Conservation (phyloP, 257 asterid genomes). For the Plantago major region DNA sequence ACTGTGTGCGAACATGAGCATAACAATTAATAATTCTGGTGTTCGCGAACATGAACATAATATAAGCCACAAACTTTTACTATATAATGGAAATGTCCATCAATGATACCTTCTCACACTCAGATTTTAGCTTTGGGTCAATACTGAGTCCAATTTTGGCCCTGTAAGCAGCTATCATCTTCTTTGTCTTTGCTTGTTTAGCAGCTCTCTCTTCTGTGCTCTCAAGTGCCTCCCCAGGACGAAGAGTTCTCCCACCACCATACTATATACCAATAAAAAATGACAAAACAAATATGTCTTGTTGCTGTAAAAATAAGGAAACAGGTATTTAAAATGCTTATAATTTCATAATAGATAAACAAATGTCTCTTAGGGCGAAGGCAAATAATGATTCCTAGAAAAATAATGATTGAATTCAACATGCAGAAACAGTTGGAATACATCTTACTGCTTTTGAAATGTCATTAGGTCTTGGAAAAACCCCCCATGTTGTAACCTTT, state of each 20-base stretch:
- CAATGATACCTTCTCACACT: slow-evolving; percentile 61
- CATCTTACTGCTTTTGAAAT: slow-evolving; percentile 72
- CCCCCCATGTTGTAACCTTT: slow-evolving; percentile 97
- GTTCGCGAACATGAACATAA: not conserved
- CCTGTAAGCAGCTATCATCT: slow-evolving; percentile 70
- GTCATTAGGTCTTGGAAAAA: slow-evolving; percentile 84
- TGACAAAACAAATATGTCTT: slow-evolving; percentile 2
- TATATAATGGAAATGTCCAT: too few relatives aligned
- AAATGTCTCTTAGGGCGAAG: not conserved
- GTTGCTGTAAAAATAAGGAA: slow-evolving; percentile 3
- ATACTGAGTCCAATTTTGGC: slow-evolving; percentile 56
- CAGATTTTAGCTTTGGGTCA: slow-evolving; percentile 66
- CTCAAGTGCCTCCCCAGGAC: slow-evolving; percentile 86
- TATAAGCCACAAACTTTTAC: not conserved
- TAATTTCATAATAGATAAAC: not conserved
- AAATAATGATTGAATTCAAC: not conserved
- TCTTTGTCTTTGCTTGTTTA: slow-evolving; percentile 64
- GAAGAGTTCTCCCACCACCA: slow-evolving; percentile 88
- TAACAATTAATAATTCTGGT: too few relatives aligned
- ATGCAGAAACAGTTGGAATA: too few relatives aligned
- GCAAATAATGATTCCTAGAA: not conserved
- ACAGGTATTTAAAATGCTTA: not conserved
- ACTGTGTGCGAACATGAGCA: not conserved
- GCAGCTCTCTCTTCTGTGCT: slow-evolving; percentile 68
- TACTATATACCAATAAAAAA: slow-evolving; percentile 35